Conservation (phyloP, 495 filamentous ascomycete genomes). For the Penicillium herquei region DNA sequence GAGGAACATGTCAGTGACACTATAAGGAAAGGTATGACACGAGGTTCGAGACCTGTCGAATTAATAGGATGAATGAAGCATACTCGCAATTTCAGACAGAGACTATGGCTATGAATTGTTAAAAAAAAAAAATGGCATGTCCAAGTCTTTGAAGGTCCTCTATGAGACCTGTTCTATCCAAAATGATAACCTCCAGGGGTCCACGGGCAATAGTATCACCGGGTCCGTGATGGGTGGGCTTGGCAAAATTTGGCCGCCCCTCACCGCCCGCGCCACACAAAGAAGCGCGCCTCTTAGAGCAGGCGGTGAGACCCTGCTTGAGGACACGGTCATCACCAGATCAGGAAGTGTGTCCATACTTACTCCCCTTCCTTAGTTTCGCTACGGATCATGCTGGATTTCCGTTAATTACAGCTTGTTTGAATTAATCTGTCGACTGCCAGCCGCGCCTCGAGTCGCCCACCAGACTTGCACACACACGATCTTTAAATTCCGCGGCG, state of each 20-base stretch:
- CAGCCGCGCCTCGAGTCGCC: conserved; percentile 5
- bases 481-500: conserved; percentile 32
- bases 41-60: no score
- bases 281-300: conserved; percentile 8
- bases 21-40: no score
- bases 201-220: no score
- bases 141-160: no score
- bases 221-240: no score
- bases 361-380: conserved; percentile 29
- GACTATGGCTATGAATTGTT: no score
- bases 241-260: conserved; percentile 1
- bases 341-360: conserved; percentile 32
- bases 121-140: no score
- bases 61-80: no score
- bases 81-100: no score
- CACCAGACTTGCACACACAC: conserved; percentile 16
- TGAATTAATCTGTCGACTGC: conserved; percentile 1
- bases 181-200: no score
- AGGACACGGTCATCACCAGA: conserved; percentile 36
- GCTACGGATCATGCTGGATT: conserved; percentile 22
- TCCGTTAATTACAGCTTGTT: conserved; percentile 13
- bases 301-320: conserved; percentile 22
- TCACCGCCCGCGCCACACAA: conserved; percentile 21
- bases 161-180: no score
- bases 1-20: no score